Base-by-base conservation (phyloP, 1,284 basidiomycete species). In the Microbotryum violaceum region DNA sequence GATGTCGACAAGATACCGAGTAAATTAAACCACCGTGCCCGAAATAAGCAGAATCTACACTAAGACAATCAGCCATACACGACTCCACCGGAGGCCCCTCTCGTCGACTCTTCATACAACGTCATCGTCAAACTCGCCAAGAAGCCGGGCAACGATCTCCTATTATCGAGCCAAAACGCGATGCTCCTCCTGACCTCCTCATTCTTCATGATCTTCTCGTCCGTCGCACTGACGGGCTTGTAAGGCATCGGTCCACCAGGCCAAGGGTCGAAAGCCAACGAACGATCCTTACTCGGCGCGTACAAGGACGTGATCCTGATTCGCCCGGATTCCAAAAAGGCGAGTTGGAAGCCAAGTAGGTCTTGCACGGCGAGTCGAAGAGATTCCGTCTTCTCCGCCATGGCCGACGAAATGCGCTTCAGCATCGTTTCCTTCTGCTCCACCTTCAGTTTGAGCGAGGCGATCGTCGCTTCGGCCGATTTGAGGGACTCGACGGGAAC, bases 261-360 rank as follows among this genome's bases (percentile, higher is more conserved):
- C 59, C 61, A 66, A 12, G 70, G 67, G 37, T 65, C 65, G 56
- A 71, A 72, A 16, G 69, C 64, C 45, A 72, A 67, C 29, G 67
- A 62, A 29, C 69, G 69, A 53, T 78, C 77, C 60, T 79, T 77
- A 9, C 62, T 63, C 2, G 79, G 77, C 4, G 80, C 79, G 74
- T 85, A 91, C 61, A 86, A 78, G n/a, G 85, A 86, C 4, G 88
- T 91, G 57, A 91, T 83, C 44, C 88, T 82, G 49, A 91, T 85
- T 66, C 88, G 84, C 0, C 89, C 89, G 58, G 88, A 90, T 5
- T 85, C 85, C 64, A 87, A 85, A 73, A 92, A 91, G 1, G 85
- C 84, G 45, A 92, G 79, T 74, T 90, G 91, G 68, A 89, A 83
- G 2, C 90, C 91, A 1, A 93, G 81, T 50, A 93, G 83, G 0